A percentile compares a stretch with the other conserved stretches of the same genome.
Conservation (phyloP, 2,329 filamentous ascomycete species). For the Penicillium italicum region DNA sequence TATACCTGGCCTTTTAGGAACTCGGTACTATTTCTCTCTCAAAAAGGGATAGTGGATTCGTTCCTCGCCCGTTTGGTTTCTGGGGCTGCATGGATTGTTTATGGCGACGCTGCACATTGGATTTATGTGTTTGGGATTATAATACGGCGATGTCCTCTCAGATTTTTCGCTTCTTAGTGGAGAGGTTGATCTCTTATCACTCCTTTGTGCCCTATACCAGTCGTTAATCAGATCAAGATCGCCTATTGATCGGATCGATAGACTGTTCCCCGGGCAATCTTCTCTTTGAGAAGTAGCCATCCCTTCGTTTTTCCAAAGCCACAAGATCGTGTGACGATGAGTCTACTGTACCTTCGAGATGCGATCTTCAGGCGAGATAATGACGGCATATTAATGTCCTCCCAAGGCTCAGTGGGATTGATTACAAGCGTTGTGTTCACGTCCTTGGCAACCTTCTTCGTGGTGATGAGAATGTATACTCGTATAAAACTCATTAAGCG, state of each 20-base stretch:
- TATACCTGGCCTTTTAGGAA: slow-evolving; percentile 14
- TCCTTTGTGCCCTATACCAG: not conserved
- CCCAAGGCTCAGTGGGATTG: slow-evolving; percentile 27
- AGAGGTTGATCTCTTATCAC: slow-evolving; percentile 2
- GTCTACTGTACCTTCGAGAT: slow-evolving; percentile 15
- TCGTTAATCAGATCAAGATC: not conserved
- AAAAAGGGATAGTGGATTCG: slow-evolving; percentile 19
- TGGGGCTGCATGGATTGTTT: slow-evolving; percentile 12
- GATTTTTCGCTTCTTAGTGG: not conserved
- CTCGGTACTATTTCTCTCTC: slow-evolving; percentile 10
- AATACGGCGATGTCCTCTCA: slow-evolving; percentile 5
- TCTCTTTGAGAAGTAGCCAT: not conserved
- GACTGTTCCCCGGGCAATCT: not conserved
- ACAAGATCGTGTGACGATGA: slow-evolving; percentile 11
- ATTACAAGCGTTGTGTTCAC: slow-evolving; percentile 34
- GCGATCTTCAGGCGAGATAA: slow-evolving; percentile 17
- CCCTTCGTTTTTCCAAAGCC: not conserved
- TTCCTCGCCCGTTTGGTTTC: slow-evolving; percentile 9
- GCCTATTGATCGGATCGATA: not conserved
- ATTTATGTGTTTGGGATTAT: not conserved
- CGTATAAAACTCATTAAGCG: slow-evolving; percentile 29
- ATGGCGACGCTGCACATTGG: slow-evolving; percentile 3
- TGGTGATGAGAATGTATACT: slow-evolving; percentile 33
- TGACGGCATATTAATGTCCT: slow-evolving; percentile 21
- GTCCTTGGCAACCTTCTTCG: slow-evolving; percentile 28